Evolutionary conservation across 176 grass and related monocot species (phyloP), one percentile per base, ranked within the genome.

Genomic region (Aegilops speltoides): DNA sequence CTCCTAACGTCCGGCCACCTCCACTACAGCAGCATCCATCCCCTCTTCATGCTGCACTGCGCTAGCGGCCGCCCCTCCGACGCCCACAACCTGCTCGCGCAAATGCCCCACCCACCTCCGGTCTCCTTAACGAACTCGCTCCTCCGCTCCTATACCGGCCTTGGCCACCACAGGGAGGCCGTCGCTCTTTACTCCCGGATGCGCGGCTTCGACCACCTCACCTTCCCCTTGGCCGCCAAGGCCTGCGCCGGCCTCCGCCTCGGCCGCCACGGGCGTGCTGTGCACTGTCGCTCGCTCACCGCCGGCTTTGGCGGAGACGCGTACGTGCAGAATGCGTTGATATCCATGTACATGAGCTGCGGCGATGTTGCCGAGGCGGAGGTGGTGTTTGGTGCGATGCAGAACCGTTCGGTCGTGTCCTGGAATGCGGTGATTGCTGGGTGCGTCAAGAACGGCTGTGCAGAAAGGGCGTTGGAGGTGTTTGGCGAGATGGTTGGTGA

Each of bases 401-500:
- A 45, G 64, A 86, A 64, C 66, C 41, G 86, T 28, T 76, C 78
- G 3, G 78, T 82, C 2, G 86, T 93, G 52, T 89, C 93, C 8
- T 95, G 91, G 93, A 95, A 95, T 29, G 80, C 90, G 24, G 76
- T 93, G 84, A 91, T 93, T 23, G 23, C 88, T 7, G 88, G 93
- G 50, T 91, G 12, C 68, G 68, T 54, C 50, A 88, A 82, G 70
- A 92, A 91, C 48, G 86, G 83, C 46, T 80, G 50, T 1, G 76
- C 59, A 22, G 57, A 82, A 38, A 86, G 77, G 79, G 93, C 93
- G 6, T 28, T 95, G 77, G 48, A 74, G 77, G 80, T 89, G 20
- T 95, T 95, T 28, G 50, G 68, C 34, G 29, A 11, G 25, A 93
- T 93, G 91, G 81, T 85, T 59, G 72, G 28, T 40, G 32, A 34